Evolutionary conservation across 176 grass and related monocot species (phyloP).

Genomic region (Oryza punctata): DNA sequence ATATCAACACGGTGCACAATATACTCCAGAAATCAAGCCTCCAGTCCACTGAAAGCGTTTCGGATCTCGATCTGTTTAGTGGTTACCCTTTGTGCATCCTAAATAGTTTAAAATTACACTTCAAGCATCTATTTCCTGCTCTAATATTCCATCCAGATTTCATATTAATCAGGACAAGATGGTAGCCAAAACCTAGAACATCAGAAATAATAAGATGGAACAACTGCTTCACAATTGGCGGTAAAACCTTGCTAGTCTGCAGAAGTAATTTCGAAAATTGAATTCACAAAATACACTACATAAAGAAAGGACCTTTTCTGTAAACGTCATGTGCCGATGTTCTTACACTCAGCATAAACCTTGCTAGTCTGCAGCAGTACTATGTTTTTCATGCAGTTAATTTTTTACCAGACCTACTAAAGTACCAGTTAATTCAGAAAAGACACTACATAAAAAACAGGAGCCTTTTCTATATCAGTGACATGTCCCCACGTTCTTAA

Average conservation of each 20-base stretch:
- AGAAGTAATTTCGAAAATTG: background rate
- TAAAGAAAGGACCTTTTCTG: background rate
- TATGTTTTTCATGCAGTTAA: conserved; percentile 3
- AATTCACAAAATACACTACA: background rate
- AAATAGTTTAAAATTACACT: background rate
- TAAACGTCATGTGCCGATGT: background rate
- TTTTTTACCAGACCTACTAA: conserved; percentile 2
- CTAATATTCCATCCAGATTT: background rate
- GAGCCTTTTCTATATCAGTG: background rate
- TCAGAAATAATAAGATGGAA: background rate
- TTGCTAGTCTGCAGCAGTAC: too few relatives aligned
- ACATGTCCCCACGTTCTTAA: background rate
- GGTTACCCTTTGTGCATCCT: background rate
- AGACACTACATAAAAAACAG: background rate
- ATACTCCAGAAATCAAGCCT: background rate
- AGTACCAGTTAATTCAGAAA: conserved; percentile 23
- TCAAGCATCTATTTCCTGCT: background rate
- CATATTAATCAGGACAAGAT: background rate
- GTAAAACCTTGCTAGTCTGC: background rate
- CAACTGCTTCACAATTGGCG: background rate
- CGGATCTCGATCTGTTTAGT: background rate
- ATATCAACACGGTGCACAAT: background rate
- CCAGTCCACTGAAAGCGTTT: background rate
- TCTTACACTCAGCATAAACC: background rate
- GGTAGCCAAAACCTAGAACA: background rate